These are phyloP conservation scores for Annona cherimola DNA, from an alignment of 164 flowering plant species.

Conservation along the genomic window DNA sequence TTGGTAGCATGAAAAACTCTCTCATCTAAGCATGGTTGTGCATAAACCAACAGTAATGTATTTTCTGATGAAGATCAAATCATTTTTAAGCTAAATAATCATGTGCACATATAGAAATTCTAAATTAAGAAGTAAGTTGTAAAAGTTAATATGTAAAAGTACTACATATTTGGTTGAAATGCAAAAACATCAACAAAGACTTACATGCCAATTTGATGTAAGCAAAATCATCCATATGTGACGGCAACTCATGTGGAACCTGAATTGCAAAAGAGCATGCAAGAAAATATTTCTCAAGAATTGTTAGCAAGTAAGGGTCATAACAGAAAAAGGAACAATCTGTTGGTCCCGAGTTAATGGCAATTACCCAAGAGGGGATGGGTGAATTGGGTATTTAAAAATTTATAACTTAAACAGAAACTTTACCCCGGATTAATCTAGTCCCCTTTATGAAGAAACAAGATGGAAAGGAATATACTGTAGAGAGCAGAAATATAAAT, in stretches of 20 bases:
- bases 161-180: background rate
- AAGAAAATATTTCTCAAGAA: too few species aligned
- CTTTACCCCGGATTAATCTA: too few species aligned
- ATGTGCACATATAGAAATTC: background rate
- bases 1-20: too few species aligned
- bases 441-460: too few species aligned
- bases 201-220: constrained; percentile 83
- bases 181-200: constrained; percentile 25
- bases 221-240: constrained; percentile 67
- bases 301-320: too few species aligned
- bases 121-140: background rate
- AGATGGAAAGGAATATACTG: too few species aligned
- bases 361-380: too few species aligned
- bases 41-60: background rate
- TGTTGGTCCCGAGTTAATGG: too few species aligned
- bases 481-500: too few species aligned
- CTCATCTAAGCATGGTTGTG: background rate
- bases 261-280: constrained; percentile 20
- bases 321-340: too few species aligned
- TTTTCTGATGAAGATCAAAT: background rate
- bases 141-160: background rate
- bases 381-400: too few species aligned
- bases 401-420: too few species aligned
- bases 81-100: background rate
- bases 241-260: constrained; percentile 74